These are phyloP conservation scores for Rhododendron ovatum DNA, from an alignment of 148 eudicot species.

Conservation along the genomic window DNA sequence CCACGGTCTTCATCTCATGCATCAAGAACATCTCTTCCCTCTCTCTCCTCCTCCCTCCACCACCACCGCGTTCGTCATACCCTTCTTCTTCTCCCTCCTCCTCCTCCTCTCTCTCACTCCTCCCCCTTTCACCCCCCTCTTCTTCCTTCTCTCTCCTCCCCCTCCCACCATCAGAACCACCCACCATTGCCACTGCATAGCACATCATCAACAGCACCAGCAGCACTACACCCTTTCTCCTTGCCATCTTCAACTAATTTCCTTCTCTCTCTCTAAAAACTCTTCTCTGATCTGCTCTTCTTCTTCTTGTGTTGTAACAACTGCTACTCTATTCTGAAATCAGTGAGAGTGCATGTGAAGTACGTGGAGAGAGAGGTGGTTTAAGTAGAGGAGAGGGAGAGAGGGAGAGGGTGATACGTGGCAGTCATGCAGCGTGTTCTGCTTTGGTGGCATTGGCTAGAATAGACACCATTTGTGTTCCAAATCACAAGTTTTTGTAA, in stretches of 20 bases:
- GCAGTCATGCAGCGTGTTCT: background rate
- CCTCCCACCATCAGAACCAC: conserved; percentile 5
- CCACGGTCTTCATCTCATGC: conserved; percentile 42
- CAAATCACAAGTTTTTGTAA: background rate
- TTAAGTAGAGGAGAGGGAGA: conserved; percentile 11
- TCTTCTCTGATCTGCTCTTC: background rate
- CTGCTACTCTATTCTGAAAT: background rate
- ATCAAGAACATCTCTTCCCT: conserved; percentile 42
- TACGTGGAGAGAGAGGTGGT: background rate
- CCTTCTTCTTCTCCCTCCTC: conserved; percentile 14
- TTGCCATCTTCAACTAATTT: conserved; percentile 9
- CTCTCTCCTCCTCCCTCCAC: conserved; percentile 2
- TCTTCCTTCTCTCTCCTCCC: conserved; percentile 11
- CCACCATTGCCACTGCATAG: conserved; percentile 22
- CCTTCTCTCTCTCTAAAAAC: background rate
- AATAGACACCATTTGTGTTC: conserved; percentile 5
- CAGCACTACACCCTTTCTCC: conserved; percentile 20
- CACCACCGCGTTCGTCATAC: conserved; percentile 18
- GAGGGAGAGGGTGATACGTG: conserved; percentile 14
- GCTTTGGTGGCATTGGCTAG: conserved; percentile 16
- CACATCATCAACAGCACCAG: conserved; percentile 21
- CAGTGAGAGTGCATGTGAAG: background rate
- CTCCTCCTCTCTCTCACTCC: conserved; percentile 11
- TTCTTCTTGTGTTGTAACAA: background rate
- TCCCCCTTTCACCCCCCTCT: conserved; percentile 7